Percentiles rank a stretch among this genome's conserved stretches.
Evolutionary conservation across 139 green algal species (phyloP).

Genomic region (Desmodesmus armatus): DNA sequence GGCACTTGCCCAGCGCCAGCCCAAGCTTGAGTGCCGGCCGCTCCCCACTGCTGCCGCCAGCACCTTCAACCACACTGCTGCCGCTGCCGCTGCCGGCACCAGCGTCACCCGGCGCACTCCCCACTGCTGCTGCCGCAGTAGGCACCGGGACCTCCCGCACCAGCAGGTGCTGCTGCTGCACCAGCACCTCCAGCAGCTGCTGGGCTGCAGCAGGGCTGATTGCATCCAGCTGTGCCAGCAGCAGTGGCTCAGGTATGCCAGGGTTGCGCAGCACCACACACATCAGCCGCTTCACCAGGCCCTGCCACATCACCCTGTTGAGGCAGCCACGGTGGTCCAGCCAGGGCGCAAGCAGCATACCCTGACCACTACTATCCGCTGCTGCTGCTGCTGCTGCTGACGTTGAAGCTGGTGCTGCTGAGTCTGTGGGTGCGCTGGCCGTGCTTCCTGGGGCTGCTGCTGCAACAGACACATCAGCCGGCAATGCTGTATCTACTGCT

Average conservation of each 20-base stretch:
- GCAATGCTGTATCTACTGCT: not conserved
- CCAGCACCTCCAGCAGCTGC: constrained; percentile 8
- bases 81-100: not conserved
- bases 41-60: not conserved
- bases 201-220: constrained; percentile 4
- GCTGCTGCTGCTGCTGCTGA: constrained; percentile 2
- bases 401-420: not conserved
- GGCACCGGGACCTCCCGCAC: not conserved
- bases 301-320: constrained; percentile 10
- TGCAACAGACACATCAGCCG: not conserved
- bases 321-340: constrained; percentile 38
- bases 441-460: no score
- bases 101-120: not conserved
- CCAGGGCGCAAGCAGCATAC: constrained; percentile 12
- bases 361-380: not conserved
- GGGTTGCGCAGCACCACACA: constrained; percentile 37
- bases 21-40: constrained; percentile 4
- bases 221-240: constrained; percentile 19
- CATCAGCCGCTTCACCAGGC: constrained; percentile 43
- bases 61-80: not conserved
- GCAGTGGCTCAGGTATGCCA: constrained; percentile 41
- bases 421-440: not conserved
- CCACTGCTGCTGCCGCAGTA: not conserved
- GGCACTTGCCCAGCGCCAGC: not conserved
- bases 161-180: constrained; percentile 18